Conservation (phyloP, 768 basidiomycete species). For the Astraeus odoratus region DNA sequence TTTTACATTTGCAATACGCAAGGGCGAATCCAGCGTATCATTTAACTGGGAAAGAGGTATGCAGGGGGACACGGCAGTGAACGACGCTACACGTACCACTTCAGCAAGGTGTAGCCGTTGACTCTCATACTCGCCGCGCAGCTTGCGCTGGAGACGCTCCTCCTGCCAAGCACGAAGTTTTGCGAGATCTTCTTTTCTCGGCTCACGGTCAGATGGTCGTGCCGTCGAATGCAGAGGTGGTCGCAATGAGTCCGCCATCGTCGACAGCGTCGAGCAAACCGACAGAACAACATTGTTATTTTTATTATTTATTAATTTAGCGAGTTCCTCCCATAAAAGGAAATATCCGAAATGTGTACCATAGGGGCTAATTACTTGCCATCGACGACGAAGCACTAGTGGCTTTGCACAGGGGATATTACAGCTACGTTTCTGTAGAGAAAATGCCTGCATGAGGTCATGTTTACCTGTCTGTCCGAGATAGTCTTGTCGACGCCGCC, state of each 20-base stretch:
- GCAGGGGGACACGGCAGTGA: not conserved
- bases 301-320: no score
- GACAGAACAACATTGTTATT: not conserved
- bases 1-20: constrained; percentile 70
- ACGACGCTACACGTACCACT: constrained; percentile 39
- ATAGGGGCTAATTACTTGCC: not conserved
- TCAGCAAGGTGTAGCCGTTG: constrained; percentile 55
- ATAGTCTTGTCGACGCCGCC: no score
- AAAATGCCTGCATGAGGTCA: no score
- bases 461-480: no score
- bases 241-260: not conserved
- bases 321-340: no score
- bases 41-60: not conserved
- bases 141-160: constrained; percentile 58
- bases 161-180: constrained; percentile 66
- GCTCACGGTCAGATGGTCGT: constrained; percentile 43
- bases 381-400: no score
- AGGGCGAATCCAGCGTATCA: constrained; percentile 53
- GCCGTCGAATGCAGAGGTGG: constrained; percentile 52
- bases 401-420: no score
- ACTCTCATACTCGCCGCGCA: constrained; percentile 75
- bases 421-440: no score
- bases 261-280: not conserved
- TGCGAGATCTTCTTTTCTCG: constrained; percentile 41
- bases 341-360: not conserved